Conservation (phyloP, 2,329 filamentous ascomycete genomes). For the Helicocarpus griseus region DNA sequence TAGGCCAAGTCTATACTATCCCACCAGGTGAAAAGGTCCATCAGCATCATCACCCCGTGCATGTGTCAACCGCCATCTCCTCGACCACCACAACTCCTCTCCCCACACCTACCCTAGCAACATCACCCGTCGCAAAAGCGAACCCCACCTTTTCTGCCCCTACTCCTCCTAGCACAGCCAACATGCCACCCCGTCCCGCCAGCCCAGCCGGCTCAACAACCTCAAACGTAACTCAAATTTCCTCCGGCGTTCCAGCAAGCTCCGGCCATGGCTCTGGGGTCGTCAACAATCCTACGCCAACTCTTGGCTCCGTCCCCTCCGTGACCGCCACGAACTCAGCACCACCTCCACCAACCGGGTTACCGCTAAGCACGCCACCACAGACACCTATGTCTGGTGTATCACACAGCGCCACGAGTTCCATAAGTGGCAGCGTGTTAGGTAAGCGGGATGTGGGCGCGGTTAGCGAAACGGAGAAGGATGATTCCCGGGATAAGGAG, state of each 20-base stretch:
- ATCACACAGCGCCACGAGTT: constrained; percentile 46
- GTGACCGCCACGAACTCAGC: constrained; percentile 63
- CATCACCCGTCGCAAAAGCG: constrained; percentile 45
- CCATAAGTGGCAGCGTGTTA: constrained; percentile 44
- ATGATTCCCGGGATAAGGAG: constrained; percentile 26
- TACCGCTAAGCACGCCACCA: constrained; percentile 80
- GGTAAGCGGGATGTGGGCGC: constrained; percentile 40
- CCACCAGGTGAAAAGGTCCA: constrained; percentile 24
- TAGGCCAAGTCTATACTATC: constrained; percentile 69
- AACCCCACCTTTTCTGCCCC: constrained; percentile 48
- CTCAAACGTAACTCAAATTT: constrained; percentile 34
- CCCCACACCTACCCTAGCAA: constrained; percentile 58
- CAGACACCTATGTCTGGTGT: constrained; percentile 60
- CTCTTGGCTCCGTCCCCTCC: constrained; percentile 65
- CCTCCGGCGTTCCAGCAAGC: background rate
- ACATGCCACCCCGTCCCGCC: constrained; percentile 48
- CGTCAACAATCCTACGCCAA: constrained; percentile 68
- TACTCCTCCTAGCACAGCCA: constrained; percentile 46
- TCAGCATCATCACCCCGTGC: constrained; percentile 27
- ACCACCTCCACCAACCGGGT: constrained; percentile 23
- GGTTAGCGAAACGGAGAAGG: constrained; percentile 36
- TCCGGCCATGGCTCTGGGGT: constrained; percentile 7
- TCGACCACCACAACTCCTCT: constrained; percentile 58
- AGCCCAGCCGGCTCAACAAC: constrained; percentile 84
- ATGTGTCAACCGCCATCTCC: constrained; percentile 30